Evolutionary conservation across 176 grass and related monocot genomes (phyloP), one percentile per base, ranked within the genome.

Genomic region (Oryza brachyantha): DNA sequence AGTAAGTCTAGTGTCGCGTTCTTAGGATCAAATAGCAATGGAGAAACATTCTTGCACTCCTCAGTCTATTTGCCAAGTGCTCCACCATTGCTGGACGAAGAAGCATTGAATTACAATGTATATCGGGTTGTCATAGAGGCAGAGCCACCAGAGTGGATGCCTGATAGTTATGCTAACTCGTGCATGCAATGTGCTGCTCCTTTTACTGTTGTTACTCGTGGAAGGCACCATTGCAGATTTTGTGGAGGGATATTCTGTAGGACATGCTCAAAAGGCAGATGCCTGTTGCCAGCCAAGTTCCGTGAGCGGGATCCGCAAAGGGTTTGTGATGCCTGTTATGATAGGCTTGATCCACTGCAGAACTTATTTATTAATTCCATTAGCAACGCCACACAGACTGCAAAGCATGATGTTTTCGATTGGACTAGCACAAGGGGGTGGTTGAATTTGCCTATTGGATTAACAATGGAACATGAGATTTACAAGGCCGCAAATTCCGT

Each of bases 201-300:
- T 69, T 97, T 93, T 62, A 85, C 79, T 80, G 82, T 81, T 25
- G 16, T 97, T 71, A 97, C 85, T 46, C 68, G 72, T 40, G 86
- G 88, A 83, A 91, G 94, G 66, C 94, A 97, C 72, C 91, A 97
- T 79, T 97, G 94, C 37, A 81, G 91, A 59, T 97, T 97, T 77
- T 97, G 94, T 66, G 94, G 91, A 65, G 86, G 82, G 10, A 83
- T 97, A 78, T 94, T 97, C 60, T 94, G 94, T 48, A 87, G 81
- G 64, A 46, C 77, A 70, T 97, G 94, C 59, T 93, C 94, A 31
- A 90, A 90, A 38, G 91, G 91, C 2, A 73, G 79, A 72, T 93
- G 76, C 52, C 71, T 97, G 7, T 91, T 97, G 77, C 94, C 94
- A 55, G 78, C 68, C 38, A 97, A 90, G 48, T 94, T 97, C 14